Evolutionary conservation across 331 rosid species (phyloP).

Genomic region (Pyrus hybrid): DNA sequence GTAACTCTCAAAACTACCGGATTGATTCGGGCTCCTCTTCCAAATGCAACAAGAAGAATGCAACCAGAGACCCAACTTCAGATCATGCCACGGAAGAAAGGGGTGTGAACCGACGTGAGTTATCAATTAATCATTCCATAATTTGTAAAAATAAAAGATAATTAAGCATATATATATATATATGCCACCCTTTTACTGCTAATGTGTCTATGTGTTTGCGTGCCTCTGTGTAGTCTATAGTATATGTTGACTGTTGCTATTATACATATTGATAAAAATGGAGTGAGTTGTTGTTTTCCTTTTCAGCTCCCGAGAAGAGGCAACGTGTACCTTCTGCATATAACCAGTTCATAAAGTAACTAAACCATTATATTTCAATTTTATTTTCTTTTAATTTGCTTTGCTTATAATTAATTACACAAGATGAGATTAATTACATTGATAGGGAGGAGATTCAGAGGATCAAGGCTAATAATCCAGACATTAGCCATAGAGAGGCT

Average conservation of each 20-base stretch:
- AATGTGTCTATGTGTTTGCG: background rate
- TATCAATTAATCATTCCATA: background rate
- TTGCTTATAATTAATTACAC: background rate
- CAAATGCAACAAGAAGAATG: conserved; percentile 68
- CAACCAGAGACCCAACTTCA: conserved; percentile 54
- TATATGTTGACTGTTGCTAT: background rate
- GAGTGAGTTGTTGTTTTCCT: conserved; percentile 49
- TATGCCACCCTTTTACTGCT: background rate
- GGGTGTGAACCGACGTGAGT: conserved; percentile 79
- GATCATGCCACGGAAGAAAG: conserved; percentile 43
- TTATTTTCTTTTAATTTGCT: background rate
- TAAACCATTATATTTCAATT: background rate
- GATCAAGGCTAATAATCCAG: conserved; percentile 96
- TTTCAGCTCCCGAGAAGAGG: conserved; percentile 99
- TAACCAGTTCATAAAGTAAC: conserved; percentile 96
- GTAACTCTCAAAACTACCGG: conserved; percentile 40
- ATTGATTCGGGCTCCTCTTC: conserved; percentile 65
- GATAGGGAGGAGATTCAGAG: conserved; percentile 95
- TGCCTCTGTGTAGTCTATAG: background rate
- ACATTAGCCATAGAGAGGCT: conserved; percentile 94
- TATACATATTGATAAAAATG: background rate
- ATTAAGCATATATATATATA: background rate
- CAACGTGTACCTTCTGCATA: conserved; percentile 99
- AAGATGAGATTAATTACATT: background rate
- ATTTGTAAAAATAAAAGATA: background rate